Evolutionary conservation across 441 rosid species (phyloP), one percentile per base, ranked within the genome.

Genomic region (Eruca vesicaria): DNA sequence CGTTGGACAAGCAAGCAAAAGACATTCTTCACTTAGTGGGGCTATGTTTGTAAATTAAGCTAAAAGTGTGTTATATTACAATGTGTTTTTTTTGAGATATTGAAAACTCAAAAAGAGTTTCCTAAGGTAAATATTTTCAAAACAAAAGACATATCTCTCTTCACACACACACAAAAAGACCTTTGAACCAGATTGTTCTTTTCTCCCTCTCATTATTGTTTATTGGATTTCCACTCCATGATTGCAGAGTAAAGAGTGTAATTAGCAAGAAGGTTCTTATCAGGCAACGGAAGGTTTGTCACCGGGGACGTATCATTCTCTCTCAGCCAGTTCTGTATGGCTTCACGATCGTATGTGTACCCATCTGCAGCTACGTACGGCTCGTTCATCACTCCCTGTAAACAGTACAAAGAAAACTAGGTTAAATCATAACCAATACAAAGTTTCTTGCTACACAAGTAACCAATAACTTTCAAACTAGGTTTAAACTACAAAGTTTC

Each of bases 311-410:
- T 82, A 53, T 89, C 88, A 2, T 85, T 86, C 60, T 75, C 80
- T 72, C 83, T 81, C 3, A 90, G 80, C 99, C 98, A 94, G 73
- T 84, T 84, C 80, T 87, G 87, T 2, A 92, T 90, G 10, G 93
- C 89, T 76, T 74, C 81, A 3, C 90, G 82, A 56, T 94, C 96
- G 4, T 94, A 92, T 0, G 89, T 89, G 82, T 90, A 92, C 1
- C 99, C 99, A 75, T 94, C 98, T 9, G 97, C 87, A 33, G 99
- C 98, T 21, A 94, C 98, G 74, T 88, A 87, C 5, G 99, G 99
- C 9, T 90, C 97, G 2, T 85, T 77, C 97, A 92, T 94, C 9
- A 92, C 86, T 28, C 86, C 97, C 98, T 94, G 88, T 18, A 32
- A 5, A 0, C 75, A 69, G 32, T 2, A 36, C 10, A 6, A 18